Evolutionary conservation across 768 basidiomycete species (phyloP).

Genomic region (Leccinum incarnatum): DNA sequence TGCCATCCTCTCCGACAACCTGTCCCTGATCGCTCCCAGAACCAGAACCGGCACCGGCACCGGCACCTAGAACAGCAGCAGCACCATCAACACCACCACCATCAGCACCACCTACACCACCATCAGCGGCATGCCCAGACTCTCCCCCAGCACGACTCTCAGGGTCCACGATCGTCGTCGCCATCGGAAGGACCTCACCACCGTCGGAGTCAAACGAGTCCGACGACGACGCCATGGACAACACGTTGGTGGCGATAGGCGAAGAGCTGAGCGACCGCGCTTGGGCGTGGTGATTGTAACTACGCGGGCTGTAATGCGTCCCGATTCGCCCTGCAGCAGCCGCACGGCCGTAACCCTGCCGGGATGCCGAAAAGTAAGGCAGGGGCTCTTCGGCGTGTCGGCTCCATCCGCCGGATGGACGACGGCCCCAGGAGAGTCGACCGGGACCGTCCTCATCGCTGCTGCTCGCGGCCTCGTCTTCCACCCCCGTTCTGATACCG

Average conservation of each 20-base stretch:
- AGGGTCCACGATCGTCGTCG: slow-evolving; percentile 42
- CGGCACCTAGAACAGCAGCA: not conserved
- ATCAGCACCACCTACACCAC: not conserved
- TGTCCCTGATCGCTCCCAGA: not conserved
- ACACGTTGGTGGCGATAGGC: slow-evolving; percentile 35
- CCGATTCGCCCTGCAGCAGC: slow-evolving; percentile 48
- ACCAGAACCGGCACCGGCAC: not conserved
- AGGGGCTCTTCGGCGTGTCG: slow-evolving; percentile 45
- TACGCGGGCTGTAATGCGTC: slow-evolving; percentile 50
- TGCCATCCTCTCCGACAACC: slow-evolving; percentile 62
- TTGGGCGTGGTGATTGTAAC: slow-evolving; percentile 63
- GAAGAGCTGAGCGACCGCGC: slow-evolving; percentile 7
- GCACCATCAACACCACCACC: not conserved
- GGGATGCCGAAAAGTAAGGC: slow-evolving; percentile 32
- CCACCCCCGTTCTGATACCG: slow-evolving; percentile 94
- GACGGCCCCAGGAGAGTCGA: slow-evolving; percentile 33
- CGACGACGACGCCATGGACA: slow-evolving; percentile 72
- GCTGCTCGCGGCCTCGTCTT: slow-evolving; percentile 76
- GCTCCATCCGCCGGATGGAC: slow-evolving; percentile 40
- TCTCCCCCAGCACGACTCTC: slow-evolving; percentile 9
- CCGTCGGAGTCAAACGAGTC: slow-evolving; percentile 77
- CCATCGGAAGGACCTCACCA: slow-evolving; percentile 78
- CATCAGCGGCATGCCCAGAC: not conserved
- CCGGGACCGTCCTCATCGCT: slow-evolving; percentile 47
- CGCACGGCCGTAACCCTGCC: slow-evolving; percentile 15